phyloP scores from a whole-genome alignment of 2,329 filamentous ascomycete species.

The Monilinia polystroma region DNA sequence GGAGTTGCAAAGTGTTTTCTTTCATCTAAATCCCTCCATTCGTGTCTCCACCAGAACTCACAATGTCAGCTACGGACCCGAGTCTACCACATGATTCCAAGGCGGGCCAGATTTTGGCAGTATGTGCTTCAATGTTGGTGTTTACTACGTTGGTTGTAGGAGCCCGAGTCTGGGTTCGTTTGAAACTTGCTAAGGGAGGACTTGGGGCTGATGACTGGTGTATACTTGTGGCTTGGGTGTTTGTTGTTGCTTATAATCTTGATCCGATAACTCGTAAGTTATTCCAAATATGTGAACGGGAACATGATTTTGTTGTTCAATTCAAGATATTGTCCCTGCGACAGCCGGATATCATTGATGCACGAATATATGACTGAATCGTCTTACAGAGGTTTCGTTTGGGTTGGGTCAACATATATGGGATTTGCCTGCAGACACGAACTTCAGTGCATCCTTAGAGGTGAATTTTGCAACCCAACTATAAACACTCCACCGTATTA shows the following conservation, averaged over 20 bases:
- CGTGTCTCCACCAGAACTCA: neutral
- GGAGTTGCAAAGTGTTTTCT: neutral
- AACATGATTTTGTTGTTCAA: neutral
- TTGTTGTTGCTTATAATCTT: conserved; percentile 15
- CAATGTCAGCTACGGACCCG: neutral
- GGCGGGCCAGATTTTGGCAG: conserved; percentile 11
- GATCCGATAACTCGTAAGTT: conserved; percentile 19
- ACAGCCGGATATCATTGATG: neutral
- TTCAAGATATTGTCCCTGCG: neutral
- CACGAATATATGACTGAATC: neutral
- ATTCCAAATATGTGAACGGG: neutral
- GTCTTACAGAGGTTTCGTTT: conserved; percentile 11
- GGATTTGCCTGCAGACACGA: conserved; percentile 10
- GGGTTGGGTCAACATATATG: conserved; percentile 19
- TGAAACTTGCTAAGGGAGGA: conserved; percentile 17
- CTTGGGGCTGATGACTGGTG: conserved; percentile 19
- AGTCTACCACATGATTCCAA: conserved; percentile 18
- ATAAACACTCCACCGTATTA: neutral
- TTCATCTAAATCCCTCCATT: neutral
- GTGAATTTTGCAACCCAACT: neutral
- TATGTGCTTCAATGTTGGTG: conserved; percentile 21
- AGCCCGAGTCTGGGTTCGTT: conserved; percentile 7
- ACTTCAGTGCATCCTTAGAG: conserved; percentile 19
- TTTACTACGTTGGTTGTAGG: conserved; percentile 13
- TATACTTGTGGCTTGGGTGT: conserved; percentile 19